A percentile compares a stretch with the other conserved stretches of the same genome.
Conservation (phyloP, 805 yeast genomes). For the Cyberlindnera xishuangbannaensis region DNA sequence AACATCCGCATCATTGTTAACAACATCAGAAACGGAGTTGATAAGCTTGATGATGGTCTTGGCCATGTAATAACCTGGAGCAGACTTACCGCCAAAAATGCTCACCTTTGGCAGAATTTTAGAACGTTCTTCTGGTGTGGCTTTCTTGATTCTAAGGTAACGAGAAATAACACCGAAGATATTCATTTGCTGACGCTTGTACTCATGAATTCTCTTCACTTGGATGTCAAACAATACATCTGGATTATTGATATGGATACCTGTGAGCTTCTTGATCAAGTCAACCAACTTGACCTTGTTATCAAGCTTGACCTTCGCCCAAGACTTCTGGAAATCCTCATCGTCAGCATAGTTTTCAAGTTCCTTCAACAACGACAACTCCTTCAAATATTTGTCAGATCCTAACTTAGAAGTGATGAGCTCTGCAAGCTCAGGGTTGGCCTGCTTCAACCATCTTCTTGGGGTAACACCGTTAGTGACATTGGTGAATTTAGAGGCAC, state of each 20-base stretch:
- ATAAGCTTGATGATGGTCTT: slow-evolving; percentile 82
- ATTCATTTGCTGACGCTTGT: slow-evolving; percentile 91
- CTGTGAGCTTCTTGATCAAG: slow-evolving; percentile 59
- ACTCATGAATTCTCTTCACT: slow-evolving; percentile 93
- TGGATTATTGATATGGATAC: slow-evolving; percentile 53
- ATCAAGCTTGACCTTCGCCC: slow-evolving; percentile 65
- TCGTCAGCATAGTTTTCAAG: slow-evolving; percentile 67
- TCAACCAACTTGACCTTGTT: slow-evolving; percentile 66
- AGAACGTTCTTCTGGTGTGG: slow-evolving; percentile 56
- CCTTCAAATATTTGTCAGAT: slow-evolving; percentile 61
- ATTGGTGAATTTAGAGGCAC: slow-evolving; percentile 77
- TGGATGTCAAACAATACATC: slow-evolving; percentile 82
- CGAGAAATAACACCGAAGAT: slow-evolving; percentile 85
- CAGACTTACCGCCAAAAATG: slow-evolving; percentile 91
- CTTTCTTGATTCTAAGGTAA: slow-evolving; percentile 67
- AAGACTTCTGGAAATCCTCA: slow-evolving; percentile 54
- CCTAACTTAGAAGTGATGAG: slow-evolving; percentile 70
- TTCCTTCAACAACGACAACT: slow-evolving; percentile 60
- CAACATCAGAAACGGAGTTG: slow-evolving; percentile 73
- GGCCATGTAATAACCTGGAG: slow-evolving; percentile 97
- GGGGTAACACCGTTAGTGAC: slow-evolving; percentile 96
- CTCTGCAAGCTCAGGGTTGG: slow-evolving; percentile 75
- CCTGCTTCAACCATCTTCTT: slow-evolving; percentile 93
- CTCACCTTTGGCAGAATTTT: slow-evolving; percentile 66
- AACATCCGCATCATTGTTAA: slow-evolving; percentile 71